A percentile compares a stretch with the other conserved stretches of the same genome.
Conservation (phyloP, 192 early-diverging fungal species). For the Phycomyces blakesleeanus region DNA sequence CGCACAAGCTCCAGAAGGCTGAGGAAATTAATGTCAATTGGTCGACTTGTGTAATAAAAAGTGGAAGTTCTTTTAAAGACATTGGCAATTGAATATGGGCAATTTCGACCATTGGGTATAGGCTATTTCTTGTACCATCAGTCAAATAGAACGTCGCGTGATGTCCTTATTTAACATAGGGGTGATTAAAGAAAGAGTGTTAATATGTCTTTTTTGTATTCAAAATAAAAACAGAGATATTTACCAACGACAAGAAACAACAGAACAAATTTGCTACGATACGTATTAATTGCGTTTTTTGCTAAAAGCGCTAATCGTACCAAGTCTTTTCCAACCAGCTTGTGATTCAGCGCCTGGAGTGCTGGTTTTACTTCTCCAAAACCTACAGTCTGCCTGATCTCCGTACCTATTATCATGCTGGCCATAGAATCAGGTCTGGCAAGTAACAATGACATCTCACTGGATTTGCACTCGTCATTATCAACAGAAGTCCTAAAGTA, state of each 20-base stretch:
- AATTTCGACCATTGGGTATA: conserved; percentile 21
- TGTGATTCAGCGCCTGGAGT: conserved; percentile 16
- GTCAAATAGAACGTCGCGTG: conserved; percentile 18
- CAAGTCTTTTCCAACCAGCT: conserved; percentile 17
- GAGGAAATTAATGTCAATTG: conserved; percentile 13
- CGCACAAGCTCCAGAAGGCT: conserved; percentile 15
- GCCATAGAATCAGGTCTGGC: conserved; percentile 15
- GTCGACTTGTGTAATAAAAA: conserved; percentile 16
- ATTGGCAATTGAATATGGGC: conserved; percentile 18
- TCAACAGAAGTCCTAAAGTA: conserved; percentile 21
- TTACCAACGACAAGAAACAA: conserved; percentile 18
- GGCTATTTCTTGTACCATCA: conserved; percentile 16
- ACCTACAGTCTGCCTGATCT: conserved; percentile 13
- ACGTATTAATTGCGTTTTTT: conserved; percentile 16
- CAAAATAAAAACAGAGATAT: too few relatives aligned
- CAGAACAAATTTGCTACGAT: conserved; percentile 17
- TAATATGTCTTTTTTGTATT: conserved; percentile 19
- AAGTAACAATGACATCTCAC: conserved; percentile 18
- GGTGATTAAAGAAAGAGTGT: conserved; percentile 16
- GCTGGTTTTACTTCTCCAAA: conserved; percentile 14
- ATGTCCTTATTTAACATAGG: conserved; percentile 12
- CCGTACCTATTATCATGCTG: conserved; percentile 15
- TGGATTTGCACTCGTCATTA: conserved; percentile 21
- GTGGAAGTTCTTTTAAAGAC: conserved; percentile 17
- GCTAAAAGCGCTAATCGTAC: conserved; percentile 16